A percentile compares a stretch with the other conserved stretches of the same genome.
phyloP scores from a whole-genome alignment of 805 yeast species.

The Trichomonascus vanleenenianus region DNA sequence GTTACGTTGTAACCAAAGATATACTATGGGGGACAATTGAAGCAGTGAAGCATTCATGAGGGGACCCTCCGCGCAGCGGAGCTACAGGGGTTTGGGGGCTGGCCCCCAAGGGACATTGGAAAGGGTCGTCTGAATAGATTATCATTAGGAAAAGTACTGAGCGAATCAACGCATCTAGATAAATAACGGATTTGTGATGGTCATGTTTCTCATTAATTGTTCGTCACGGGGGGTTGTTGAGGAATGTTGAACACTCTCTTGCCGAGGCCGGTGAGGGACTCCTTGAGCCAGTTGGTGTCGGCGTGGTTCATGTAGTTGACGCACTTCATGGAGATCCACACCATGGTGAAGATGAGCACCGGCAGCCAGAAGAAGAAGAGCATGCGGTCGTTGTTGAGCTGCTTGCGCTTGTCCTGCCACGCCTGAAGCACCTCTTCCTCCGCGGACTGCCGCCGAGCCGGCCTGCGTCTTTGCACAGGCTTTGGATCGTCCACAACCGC shows the following conservation, averaged over 20 bases:
- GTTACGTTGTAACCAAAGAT: too few relatives aligned
- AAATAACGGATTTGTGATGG: not conserved
- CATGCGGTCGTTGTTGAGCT: conserved; percentile 67
- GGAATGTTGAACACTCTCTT: conserved; percentile 1
- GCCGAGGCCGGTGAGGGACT: conserved; percentile 6
- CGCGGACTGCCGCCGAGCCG: not conserved
- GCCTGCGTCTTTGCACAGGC: conserved; percentile 6
- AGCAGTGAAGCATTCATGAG: too few relatives aligned
- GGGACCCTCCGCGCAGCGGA: too few relatives aligned
- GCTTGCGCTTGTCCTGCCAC: conserved; percentile 37
- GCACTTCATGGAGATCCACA: conserved; percentile 25
- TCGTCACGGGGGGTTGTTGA: not conserved
- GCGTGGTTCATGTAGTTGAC: conserved; percentile 12
- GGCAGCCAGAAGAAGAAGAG: conserved; percentile 90
- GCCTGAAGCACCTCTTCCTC: conserved; percentile 17
- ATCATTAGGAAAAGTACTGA: not conserved
- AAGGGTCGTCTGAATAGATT: not conserved
- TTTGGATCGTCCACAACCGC: conserved; percentile 15
- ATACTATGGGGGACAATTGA: too few relatives aligned
- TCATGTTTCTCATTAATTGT: not conserved
- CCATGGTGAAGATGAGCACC: conserved; percentile 37
- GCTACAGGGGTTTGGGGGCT: too few relatives aligned
- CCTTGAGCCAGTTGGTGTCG: conserved; percentile 7
- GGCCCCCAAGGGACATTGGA: too few relatives aligned
- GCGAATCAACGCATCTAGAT: not conserved